A percentile compares a stretch with the other conserved stretches of the same genome.
Evolutionary conservation across 2,329 filamentous ascomycete genomes (phyloP).

Genomic region (Blastomyces parvus): DNA sequence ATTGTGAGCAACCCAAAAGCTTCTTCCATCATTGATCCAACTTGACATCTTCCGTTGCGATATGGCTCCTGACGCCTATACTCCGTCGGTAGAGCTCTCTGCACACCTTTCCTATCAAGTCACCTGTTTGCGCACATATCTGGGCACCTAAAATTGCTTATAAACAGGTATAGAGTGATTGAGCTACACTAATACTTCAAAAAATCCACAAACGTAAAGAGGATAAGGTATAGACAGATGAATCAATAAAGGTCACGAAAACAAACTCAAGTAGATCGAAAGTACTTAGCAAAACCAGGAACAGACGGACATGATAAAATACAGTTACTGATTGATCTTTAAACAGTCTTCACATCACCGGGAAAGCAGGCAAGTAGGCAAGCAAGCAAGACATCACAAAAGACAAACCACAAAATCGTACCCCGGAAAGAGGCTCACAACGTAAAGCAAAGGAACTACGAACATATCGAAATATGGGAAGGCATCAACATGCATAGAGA

Average conservation of each 20-base stretch:
- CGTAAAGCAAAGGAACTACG: background rate
- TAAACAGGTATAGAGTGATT: background rate
- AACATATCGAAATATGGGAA: no score
- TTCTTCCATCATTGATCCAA: no score
- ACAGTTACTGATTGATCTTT: background rate
- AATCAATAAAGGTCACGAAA: background rate
- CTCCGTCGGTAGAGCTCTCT: no score
- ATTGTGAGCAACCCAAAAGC: no score
- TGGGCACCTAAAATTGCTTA: background rate
- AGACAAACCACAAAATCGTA: background rate
- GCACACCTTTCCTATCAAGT: no score
- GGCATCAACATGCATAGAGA: background rate
- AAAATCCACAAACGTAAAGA: background rate
- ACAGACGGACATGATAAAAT: background rate
- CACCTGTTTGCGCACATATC: no score
- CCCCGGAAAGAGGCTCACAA: background rate
- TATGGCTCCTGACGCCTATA: no score
- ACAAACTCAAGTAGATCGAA: background rate
- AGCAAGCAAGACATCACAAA: background rate
- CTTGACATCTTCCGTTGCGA: no score
- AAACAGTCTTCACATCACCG: background rate
- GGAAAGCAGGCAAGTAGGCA: background rate
- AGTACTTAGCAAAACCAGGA: background rate
- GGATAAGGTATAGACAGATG: background rate
- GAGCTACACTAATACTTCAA: background rate